Base-by-base conservation (phyloP, 1,139 yeast species). In the Yamadazyma songkhlaensis region DNA sequence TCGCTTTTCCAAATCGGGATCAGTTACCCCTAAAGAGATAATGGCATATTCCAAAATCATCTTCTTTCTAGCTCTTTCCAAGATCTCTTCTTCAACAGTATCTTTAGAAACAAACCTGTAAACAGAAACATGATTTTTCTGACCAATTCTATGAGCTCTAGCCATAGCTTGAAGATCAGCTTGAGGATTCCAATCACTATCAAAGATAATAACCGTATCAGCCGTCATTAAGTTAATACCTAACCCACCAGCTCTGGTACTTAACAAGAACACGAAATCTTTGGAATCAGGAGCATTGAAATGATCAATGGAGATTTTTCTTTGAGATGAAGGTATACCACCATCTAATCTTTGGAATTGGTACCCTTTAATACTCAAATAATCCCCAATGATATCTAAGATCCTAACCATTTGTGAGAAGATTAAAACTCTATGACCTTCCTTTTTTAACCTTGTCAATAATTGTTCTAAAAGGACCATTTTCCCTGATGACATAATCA, bases 161-260 rank as follows among this genome's bases (percentile, higher is more conserved):
- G 98, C 99, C 99, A 94, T 94, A 4, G 98, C 98, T 64, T 92
- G 97, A 50, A 90, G 68, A 73, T 90, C 98, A 1, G 97, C 97
- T 62, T 92, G 97, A 1, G 97, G 97, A 56, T 92, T 92, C 99
- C 99, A 92, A 67, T 92, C 99, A 9, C 96, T 86, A 64, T 92
- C 99, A 63, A 92, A 92, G 31, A 92, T 89, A 50, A 92, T 87
- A 25, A 92, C 99, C 4, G 98, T 92, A 56, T 92, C 99, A 3
- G 99, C 98, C 5, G 98, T 92, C 97, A 90, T 92, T 57, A 94
- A 73, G 58, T 92, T 92, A 57, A 92, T 94, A 60, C 99, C 99
- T 46, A 92, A 72, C 37, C 99, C 99, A 68, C 99, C 99, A 17
- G 98, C 99, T 67, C 99, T 79, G 0, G 99, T 94, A 30, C 95